Conservation (phyloP, 345 rosid species). For the Lenwebbia sp. region DNA sequence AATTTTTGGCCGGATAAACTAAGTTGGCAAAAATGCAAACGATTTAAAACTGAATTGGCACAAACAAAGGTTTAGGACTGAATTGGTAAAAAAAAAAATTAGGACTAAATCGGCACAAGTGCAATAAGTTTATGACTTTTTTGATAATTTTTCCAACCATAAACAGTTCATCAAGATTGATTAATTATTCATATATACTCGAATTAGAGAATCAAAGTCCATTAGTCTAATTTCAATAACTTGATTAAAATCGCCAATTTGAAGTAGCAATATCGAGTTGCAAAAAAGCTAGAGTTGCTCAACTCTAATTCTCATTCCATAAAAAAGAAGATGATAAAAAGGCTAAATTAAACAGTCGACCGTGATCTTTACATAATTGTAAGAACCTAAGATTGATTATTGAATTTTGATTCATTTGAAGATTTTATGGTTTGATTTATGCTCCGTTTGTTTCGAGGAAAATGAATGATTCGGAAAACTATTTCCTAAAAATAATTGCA, state of each 20-base stretch:
- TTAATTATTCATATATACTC: background rate
- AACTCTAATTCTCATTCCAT: background rate
- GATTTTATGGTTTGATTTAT: background rate
- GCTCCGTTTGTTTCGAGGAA: too few relatives aligned
- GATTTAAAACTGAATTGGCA: too few relatives aligned
- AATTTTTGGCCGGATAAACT: too few relatives aligned
- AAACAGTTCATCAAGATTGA: background rate
- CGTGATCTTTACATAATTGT: background rate
- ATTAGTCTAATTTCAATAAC: background rate
- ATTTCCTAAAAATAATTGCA: too few relatives aligned
- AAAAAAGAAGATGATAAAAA: background rate
- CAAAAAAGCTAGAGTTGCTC: background rate
- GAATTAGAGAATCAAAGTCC: background rate
- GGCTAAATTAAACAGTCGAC: background rate
- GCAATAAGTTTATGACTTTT: too few relatives aligned
- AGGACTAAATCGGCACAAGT: too few relatives aligned
- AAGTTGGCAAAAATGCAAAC: too few relatives aligned
- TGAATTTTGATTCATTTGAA: background rate
- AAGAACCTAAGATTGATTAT: background rate
- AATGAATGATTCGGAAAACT: too few relatives aligned
- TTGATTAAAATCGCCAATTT: too few relatives aligned
- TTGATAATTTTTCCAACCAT: background rate
- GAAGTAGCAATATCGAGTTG: background rate
- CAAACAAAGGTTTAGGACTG: too few relatives aligned
- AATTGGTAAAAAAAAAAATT: too few relatives aligned